phyloP scores from a whole-genome alignment of 495 filamentous ascomycete species.

The Viridothelium virens region DNA sequence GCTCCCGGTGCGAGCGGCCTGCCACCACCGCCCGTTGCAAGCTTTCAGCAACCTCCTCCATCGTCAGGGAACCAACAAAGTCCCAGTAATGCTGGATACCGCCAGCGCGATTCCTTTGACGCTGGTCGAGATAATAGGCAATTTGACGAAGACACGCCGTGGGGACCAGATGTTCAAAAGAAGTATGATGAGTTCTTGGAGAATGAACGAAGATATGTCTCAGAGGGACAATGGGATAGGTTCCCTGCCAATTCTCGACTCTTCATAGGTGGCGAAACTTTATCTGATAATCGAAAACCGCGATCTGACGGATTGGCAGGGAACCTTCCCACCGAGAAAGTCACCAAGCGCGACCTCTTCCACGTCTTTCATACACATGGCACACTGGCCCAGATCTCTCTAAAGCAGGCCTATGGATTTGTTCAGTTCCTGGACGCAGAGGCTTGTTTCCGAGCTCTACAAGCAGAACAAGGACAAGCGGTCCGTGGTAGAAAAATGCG shows the following conservation, averaged over 20 bases:
- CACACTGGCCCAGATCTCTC: conserved; percentile 84
- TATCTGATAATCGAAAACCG: conserved; percentile 5
- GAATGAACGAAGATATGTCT: conserved; percentile 70
- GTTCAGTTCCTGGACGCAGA: conserved; percentile 78
- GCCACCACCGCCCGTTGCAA: conserved; percentile 53
- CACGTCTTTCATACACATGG: conserved; percentile 81
- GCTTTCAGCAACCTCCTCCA: conserved; percentile 43
- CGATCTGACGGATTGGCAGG: conserved; percentile 45
- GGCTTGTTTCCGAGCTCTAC: conserved; percentile 65
- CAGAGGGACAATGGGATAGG: conserved; percentile 86
- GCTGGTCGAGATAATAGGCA: conserved; percentile 16
- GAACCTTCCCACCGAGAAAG: conserved; percentile 85
- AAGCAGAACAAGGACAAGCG: conserved; percentile 66
- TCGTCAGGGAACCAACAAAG: conserved; percentile 36
- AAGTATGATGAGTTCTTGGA: conserved; percentile 76
- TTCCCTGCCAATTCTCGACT: conserved; percentile 80
- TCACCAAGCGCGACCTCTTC: conserved; percentile 89
- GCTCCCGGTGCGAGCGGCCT: conserved; percentile 39
- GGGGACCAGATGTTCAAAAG: conserved; percentile 57
- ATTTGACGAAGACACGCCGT: conserved; percentile 38
- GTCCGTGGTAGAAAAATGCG: conserved; percentile 83
- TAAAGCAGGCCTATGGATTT: conserved; percentile 96
- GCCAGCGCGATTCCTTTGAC: conserved; percentile 24
- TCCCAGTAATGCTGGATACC: conserved; percentile 24
- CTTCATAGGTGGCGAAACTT: conserved; percentile 59